phyloP scores from a whole-genome alignment of 441 rosid genomes.

The Bruguiera hainesii region DNA sequence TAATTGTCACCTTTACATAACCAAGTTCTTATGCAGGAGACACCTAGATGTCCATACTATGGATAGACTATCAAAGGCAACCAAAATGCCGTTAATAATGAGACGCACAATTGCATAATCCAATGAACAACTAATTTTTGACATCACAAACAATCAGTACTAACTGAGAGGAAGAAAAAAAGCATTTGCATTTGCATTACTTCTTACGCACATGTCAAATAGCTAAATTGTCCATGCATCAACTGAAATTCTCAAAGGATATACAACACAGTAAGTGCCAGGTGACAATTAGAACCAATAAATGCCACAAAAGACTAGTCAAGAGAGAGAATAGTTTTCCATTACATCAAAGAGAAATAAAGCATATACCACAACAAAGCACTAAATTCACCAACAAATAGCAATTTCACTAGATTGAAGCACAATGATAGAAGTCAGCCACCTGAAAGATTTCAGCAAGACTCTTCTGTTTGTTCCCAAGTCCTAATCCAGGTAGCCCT shows the following conservation, averaged over 20 bases:
- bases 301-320: neutral
- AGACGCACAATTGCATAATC: neutral
- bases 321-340: neutral
- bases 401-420: neutral
- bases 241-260: slow-evolving; percentile 2
- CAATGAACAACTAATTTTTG: neutral
- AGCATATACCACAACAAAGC: slow-evolving; percentile 5
- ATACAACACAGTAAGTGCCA: neutral
- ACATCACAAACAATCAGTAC: neutral
- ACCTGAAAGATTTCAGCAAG: slow-evolving; percentile 92
- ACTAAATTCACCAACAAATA: slow-evolving; percentile 2
- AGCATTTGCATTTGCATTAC: neutral
- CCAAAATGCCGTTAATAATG: neutral
- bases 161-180: slow-evolving; percentile 1
- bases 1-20: neutral
- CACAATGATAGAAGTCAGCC: slow-evolving; percentile 6
- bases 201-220: neutral
- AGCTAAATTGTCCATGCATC: neutral
- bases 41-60: neutral
- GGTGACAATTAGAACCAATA: neutral
- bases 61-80: neutral
- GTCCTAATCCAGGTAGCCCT: slow-evolving; percentile 72
- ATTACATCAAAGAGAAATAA: slow-evolving; percentile 1
- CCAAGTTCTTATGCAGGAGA: neutral
- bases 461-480: slow-evolving; percentile 78